phyloP scores from a whole-genome alignment of 2,329 filamentous ascomycete species.

The Hypomyces perniciosus region DNA sequence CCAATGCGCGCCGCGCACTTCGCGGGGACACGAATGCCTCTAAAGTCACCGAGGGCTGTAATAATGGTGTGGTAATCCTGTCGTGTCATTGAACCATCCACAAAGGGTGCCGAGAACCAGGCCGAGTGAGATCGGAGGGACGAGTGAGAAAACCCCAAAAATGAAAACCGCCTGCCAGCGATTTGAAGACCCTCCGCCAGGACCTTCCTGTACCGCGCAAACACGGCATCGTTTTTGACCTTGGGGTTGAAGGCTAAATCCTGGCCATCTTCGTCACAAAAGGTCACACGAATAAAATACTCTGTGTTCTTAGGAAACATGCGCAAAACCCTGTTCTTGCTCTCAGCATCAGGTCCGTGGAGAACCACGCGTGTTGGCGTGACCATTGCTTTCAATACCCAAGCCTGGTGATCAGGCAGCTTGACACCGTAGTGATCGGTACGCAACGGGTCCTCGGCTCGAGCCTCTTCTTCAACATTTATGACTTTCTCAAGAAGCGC shows the following conservation, averaged over 20 bases:
- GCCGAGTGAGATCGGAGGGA: conserved; percentile 65
- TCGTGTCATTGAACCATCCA: conserved; percentile 24
- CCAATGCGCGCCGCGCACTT: conserved; percentile 55
- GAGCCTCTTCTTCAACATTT: conserved; percentile 35
- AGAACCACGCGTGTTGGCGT: conserved; percentile 55
- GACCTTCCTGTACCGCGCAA: conserved; percentile 54
- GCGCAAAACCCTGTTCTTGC: conserved; percentile 65
- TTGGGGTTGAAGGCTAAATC: conserved; percentile 53
- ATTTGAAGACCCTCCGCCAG: conserved; percentile 56
- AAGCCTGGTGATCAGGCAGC: conserved; percentile 36
- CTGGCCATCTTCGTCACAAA: conserved; percentile 67
- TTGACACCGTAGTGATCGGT: conserved; percentile 21
- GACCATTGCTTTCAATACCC: conserved; percentile 50
- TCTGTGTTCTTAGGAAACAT: conserved; percentile 54
- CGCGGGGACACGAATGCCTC: conserved; percentile 45
- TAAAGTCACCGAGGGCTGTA: conserved; percentile 44
- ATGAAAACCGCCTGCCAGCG: conserved; percentile 56
- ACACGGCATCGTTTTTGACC: conserved; percentile 42
- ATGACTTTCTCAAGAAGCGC: conserved; percentile 36
- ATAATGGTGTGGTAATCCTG: conserved; percentile 41
- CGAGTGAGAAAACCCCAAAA: conserved; percentile 75
- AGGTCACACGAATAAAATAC: conserved; percentile 64
- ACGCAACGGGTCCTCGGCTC: conserved; percentile 19
- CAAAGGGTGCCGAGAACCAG: conserved; percentile 54
- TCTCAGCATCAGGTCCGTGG: conserved; percentile 58